Base-by-base conservation (phyloP, 805 yeast species). In the Lachancea fermentati region DNA sequence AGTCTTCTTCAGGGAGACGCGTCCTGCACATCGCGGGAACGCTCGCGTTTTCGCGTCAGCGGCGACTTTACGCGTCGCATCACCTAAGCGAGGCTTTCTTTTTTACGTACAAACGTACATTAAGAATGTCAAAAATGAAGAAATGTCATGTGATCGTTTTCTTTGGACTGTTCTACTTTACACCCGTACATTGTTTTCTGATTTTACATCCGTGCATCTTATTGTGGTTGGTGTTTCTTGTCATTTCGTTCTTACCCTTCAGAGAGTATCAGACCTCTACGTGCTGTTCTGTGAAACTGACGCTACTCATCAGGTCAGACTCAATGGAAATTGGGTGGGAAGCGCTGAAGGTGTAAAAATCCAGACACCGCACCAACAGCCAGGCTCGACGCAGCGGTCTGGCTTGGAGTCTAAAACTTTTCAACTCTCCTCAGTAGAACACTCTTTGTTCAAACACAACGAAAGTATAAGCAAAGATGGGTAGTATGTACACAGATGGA, bases 401-500 rank as follows among this genome's bases (percentile, higher is more conserved):
- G 13, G 13, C 14, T 6, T 29, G n/a, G 32, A n/a, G 16, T 29
- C 32, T 29, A 29, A 29, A 29, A 29, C 32, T 29, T 29, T 29
- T 29, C 32, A 29, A 29, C 32, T 29, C 13, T 29, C 32, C 32
- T 29, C 16, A 6, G 13, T 8, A 14, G 16, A n/a, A 14, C 7
- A 29, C 32, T 18, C 38, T 47, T 38, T 34, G 11, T 25, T 15
- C 16, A 19, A 34, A 29, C 28, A 14, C 14, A 19, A n/a, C 12
- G 31, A 48, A 47, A 46, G 47, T 50, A 68, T 66, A 67, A 71
- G 67, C 65, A 69, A 78, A 66, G 71, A 79, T 79, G 86, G 72
- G 84, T 76, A 79, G 86, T 79, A 79, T 72, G 86, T 79, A 74
- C 60, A 30, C 38, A 31, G 39, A 47, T 31, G 25, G 24, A 30